Base-by-base conservation (phyloP, 1,139 yeast species). In the Nakaseomyces nivariensis region DNA sequence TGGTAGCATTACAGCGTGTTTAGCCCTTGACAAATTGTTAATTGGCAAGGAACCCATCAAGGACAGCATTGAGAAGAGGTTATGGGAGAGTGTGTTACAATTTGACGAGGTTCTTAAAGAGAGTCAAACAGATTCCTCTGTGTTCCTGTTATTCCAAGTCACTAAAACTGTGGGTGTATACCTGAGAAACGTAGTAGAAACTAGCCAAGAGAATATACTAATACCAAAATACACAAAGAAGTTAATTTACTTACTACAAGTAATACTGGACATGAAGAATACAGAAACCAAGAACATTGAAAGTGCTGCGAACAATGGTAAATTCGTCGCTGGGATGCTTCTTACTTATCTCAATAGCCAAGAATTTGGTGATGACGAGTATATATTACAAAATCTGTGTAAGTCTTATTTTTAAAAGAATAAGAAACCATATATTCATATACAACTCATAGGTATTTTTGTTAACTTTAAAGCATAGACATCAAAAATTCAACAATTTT, bases 121-220 rank as follows among this genome's bases (percentile, higher is more conserved):
- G 34, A 51, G 49, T 13, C 26, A 41, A n/a, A 25, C 9, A 10
- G 11, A n/a, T 6, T 25, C 44, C 10, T 17, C 22, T n/a, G 33
- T 41, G 5, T 41, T 27, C 25, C 34, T 41, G 27, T 36, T 63
- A 38, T 65, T 63, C 51, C 67, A 63, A 49, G 47, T 65, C 9
- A 56, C 61, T 4, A 63, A 64, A 47, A 57, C 68, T 1, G 46
- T 62, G 9, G 68, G 68, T 8, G 54, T 65, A n/a, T 61, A 58
- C 37, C 50, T 61, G 26, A 56, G 50, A 37, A 47, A 43, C 26
- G 26, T 34, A 8, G 10, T 34, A 25, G 54, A 50, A 3, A 13
- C 38, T 4, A 43, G 34, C 9, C 43, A 44, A 4, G 31, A 44
- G 3, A 51, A 54, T 37, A n/a, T 52, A 5, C 24, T 58, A 22